phyloP scores from a whole-genome alignment of 352 stramenopile genomes.

The Pythium diclinum region DNA sequence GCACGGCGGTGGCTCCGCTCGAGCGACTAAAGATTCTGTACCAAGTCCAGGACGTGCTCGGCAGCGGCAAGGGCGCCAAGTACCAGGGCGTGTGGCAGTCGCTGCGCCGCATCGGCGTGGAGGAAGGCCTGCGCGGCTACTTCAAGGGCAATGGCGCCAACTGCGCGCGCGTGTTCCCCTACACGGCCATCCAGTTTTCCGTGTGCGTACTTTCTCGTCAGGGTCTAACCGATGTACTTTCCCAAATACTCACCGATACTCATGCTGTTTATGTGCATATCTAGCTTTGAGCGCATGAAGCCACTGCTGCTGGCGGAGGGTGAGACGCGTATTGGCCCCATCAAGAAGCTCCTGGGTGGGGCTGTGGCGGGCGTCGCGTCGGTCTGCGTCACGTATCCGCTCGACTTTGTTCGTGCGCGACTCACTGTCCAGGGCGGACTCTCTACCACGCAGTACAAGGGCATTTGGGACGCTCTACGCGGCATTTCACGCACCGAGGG shows the following conservation, averaged over 20 bases:
- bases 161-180: conserved; percentile 73
- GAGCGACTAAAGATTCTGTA: conserved; percentile 81
- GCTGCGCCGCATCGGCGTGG: conserved; percentile 53
- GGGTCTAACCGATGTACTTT: background rate
- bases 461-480: conserved; percentile 56
- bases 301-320: conserved; percentile 43
- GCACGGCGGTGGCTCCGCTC: conserved; percentile 64
- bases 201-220: conserved; percentile 25
- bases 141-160: conserved; percentile 83
- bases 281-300: conserved; percentile 58
- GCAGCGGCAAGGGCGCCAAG: conserved; percentile 28
- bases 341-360: conserved; percentile 57
- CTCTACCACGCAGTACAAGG: conserved; percentile 55
- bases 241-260: too few relatives aligned
- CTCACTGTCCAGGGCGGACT: conserved; percentile 69
- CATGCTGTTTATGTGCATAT: background rate
- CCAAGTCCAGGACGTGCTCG: conserved; percentile 67
- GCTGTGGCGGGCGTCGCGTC: conserved; percentile 65
- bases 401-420: conserved; percentile 71
- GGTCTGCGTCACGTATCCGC: conserved; percentile 63
- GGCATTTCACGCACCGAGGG: conserved; percentile 53
- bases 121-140: conserved; percentile 61
- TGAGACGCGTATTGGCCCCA: conserved; percentile 34
- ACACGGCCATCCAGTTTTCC: conserved; percentile 77
- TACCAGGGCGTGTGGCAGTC: conserved; percentile 59